Evolutionary conservation across 306 rosid species (phyloP), one percentile per base, ranked within the genome.

Genomic region (Corylus avellana): DNA sequence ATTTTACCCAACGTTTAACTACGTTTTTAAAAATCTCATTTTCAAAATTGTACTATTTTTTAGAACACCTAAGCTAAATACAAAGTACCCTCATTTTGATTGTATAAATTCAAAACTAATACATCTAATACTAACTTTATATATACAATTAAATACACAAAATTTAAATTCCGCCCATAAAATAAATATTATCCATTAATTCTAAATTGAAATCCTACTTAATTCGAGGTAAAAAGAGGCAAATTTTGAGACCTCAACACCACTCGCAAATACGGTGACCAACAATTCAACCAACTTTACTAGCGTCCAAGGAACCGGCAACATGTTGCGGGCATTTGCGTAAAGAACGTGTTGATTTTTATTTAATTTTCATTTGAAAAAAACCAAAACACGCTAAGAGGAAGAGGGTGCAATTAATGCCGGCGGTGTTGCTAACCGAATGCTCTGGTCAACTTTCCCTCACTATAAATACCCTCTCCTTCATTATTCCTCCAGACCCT

Each of bases 381-480:
- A 32, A 32, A 4, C 25, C 25, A 67, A 69, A 58, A 69, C 29
- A 39, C 29, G 18, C 7, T 18, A 14, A 20, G 63, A 57, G 10
- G 32, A n/a, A 39, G 29, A 75, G 54, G 46, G 73, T 77, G 83
- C 80, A 83, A 78, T 87, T 88, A 93, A 86, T 87, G 94, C 90
- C 77, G 48, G 73, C 93, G 37, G 90, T 81, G 89, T 87, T 90
- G 78, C 77, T 86, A 87, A 90, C 92, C 88, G 81, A 88, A 88
- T 86, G 67, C 78, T 18, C 47, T 82, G 75, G 88, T 90, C 85
- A 91, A 86, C 78, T 50, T 72, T 73, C 61, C 84, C 74, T 84
- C 76, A 22, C 77, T 90, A 92, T 88, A 92, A 86, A 86, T 85
- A 85, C 71, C 72, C 78, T 14, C 87, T 77, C 22, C 79, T 17